phyloP scores from a whole-genome alignment of 805 yeast genomes.

The Phaffomyces thermotolerans region DNA sequence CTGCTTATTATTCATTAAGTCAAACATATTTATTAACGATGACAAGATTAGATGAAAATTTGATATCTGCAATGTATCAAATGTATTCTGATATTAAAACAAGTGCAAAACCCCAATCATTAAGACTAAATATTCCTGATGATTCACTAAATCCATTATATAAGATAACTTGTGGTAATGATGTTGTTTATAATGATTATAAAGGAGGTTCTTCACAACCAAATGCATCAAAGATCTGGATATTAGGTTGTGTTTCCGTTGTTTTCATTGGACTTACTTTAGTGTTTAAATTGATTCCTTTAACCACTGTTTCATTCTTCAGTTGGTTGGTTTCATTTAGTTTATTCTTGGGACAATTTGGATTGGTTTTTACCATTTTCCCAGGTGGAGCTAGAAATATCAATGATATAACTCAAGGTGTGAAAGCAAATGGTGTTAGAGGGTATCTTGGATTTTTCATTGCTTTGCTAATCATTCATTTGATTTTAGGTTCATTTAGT shows the following conservation, averaged over 20 bases:
- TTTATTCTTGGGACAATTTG: conserved; percentile 2
- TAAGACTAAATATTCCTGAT: conserved; percentile 3
- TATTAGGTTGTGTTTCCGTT: background rate
- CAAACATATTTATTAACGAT: conserved; percentile 1
- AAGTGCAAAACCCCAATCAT: background rate
- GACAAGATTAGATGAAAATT: background rate
- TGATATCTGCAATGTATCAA: background rate
- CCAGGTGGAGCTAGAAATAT: background rate
- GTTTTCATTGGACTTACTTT: background rate
- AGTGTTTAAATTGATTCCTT: background rate
- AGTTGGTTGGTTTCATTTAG: conserved; percentile 1
- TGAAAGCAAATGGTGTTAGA: background rate
- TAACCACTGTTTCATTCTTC: background rate
- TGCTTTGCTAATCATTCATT: background rate
- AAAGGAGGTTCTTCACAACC: background rate
- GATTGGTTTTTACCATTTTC: background rate
- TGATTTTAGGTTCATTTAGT: background rate
- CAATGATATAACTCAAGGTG: background rate
- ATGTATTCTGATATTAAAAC: background rate
- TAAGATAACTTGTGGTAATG: background rate
- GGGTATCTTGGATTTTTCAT: conserved; percentile 2
- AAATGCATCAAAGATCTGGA: conserved; percentile 2
- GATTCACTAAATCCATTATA: background rate
- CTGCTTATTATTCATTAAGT: conserved; percentile 3
- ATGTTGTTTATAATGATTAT: background rate